These are phyloP conservation scores for Melaleuca alternifolia DNA, from an alignment of 345 rosid genomes.

Conservation along the genomic window DNA sequence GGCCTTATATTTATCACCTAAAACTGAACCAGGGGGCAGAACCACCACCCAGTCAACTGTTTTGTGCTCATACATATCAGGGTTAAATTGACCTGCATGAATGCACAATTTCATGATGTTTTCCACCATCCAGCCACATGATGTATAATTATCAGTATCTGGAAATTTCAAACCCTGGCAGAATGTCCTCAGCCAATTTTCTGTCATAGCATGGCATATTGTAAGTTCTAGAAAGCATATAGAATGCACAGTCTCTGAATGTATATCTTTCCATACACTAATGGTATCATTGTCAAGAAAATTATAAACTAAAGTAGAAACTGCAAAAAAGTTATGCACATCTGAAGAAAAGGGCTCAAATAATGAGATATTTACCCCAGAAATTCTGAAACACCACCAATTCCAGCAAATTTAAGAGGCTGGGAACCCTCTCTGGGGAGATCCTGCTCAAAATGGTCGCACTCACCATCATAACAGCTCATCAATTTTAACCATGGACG, in stretches of 20 bases:
- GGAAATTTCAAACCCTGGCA: neutral
- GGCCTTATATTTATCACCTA: neutral
- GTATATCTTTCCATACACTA: neutral
- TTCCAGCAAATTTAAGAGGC: slow-evolving; percentile 78
- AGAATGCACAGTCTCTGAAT: neutral
- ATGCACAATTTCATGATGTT: neutral
- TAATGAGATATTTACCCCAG: slow-evolving; percentile 50
- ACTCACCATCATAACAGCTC: neutral
- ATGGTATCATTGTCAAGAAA: neutral
- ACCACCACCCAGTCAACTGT: neutral
- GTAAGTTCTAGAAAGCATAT: neutral
- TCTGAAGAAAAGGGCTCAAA: neutral
- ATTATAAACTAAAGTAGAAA: neutral
- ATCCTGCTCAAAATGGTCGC: slow-evolving; percentile 33
- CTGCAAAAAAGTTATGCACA: neutral
- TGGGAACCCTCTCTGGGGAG: slow-evolving; percentile 68
- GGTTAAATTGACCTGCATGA: neutral
- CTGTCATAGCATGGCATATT: neutral
- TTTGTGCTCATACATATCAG: neutral
- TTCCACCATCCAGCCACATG: neutral
- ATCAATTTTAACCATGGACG: neutral
- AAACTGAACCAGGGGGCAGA: neutral
- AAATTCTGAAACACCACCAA: slow-evolving; percentile 84
- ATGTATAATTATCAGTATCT: neutral
- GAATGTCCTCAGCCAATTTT: neutral